Evolutionary conservation across 345 rosid species (phyloP), one percentile per base, ranked within the genome.

Genomic region (Eucalyptus coolabah): DNA sequence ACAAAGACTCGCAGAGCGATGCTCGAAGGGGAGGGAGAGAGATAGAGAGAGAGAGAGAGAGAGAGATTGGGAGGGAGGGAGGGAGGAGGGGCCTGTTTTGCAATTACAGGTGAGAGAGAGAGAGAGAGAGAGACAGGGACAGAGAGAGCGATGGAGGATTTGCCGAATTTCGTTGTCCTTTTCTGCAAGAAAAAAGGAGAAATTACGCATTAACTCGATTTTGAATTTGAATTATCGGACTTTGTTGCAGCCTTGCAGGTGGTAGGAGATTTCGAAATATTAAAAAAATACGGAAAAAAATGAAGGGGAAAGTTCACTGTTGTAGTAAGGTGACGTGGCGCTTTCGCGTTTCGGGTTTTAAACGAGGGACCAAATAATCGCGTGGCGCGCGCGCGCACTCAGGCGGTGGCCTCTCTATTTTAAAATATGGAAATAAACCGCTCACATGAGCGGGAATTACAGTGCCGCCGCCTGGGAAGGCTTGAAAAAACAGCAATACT

Each of bases 391-490:
- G 82, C 83, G 81, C 82, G 34, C 23, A 40, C 45, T 37, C 24
- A 21, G 54, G 89, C 17, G 14, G 69, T 45, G 23, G 87, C 59
- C 51, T 42, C 17, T 50, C 34, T 21, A 50, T 72, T 88, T 80
- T 9, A 81, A 88, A 88, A 54, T 49, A 42, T 50, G 63, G 90
- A 94, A 92, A 91, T 91, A 86, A 23, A 86, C 90, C 50, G 77
- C 72, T 24, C 88, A 88, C 90, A 90, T 87, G 96, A 94, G 96
- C 95, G 97, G 95, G 96, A 95, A 94, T 94, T 87, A 91, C 90
- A 59, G 93, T 18, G 72, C 89, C 50, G 86, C 45, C 50, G 63
- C 49, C 81, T 88, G 72, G 53, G 86, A 87, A 87, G 87, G 87
- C 51, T 53, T 54, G 9, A 21, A 89, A 87, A 72, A 34, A 24